These are phyloP conservation scores for Prunus salicina DNA, from an alignment of 306 rosid genomes.

Conservation along the genomic window DNA sequence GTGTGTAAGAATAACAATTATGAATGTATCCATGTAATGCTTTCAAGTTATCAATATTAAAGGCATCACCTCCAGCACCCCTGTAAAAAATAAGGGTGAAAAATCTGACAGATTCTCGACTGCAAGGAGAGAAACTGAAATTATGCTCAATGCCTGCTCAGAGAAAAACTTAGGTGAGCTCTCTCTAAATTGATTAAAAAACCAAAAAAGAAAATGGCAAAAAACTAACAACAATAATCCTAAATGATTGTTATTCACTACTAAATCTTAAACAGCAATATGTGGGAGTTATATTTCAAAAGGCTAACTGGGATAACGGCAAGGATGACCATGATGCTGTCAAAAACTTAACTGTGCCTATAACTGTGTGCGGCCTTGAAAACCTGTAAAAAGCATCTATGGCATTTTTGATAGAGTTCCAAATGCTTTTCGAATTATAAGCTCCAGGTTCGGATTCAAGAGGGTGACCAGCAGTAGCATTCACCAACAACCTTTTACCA, in stretches of 20 bases:
- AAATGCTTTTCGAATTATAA: conserved; percentile 40
- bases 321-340: background rate
- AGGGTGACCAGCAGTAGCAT: conserved; percentile 63
- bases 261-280: background rate
- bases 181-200: conserved; percentile 10
- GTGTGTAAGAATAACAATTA: conserved; percentile 2
- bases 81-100: conserved; percentile 77
- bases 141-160: conserved; percentile 81
- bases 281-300: background rate
- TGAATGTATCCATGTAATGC: background rate
- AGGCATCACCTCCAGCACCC: conserved; percentile 73
- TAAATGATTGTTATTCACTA: conserved; percentile 2
- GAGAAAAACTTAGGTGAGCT: conserved; percentile 23
- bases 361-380: conserved; percentile 94
- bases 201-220: background rate
- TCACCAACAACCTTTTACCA: conserved; percentile 36
- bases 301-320: background rate
- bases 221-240: background rate
- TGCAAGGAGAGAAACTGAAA: conserved; percentile 92
- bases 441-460: conserved; percentile 64
- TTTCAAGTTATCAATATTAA: conserved; percentile 14
- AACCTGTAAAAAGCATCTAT: conserved; percentile 85
- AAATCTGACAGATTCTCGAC: conserved; percentile 67
- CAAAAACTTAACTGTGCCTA: conserved; percentile 84
- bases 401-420: conserved; percentile 36